Percentiles rank a stretch among this genome's conserved stretches.
phyloP scores from a whole-genome alignment of 805 yeast species.

The Saturnispora besseyi region DNA sequence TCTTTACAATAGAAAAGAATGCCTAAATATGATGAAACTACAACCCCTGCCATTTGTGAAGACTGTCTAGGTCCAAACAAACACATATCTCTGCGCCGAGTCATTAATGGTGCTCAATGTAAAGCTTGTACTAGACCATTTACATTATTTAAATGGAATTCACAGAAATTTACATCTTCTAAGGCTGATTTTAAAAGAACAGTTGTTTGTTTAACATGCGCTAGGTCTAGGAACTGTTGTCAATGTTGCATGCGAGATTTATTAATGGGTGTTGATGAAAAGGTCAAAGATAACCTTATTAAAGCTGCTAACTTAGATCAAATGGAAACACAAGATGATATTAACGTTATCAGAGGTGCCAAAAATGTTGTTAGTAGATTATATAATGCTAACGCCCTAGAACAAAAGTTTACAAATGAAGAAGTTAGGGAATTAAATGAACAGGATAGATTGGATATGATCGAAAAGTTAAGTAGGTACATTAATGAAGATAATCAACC shows the following conservation, averaged over 20 bases:
- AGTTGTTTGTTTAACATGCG: slow-evolving; percentile 69
- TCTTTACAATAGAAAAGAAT: background rate
- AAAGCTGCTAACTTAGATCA: slow-evolving; percentile 47
- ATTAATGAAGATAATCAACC: slow-evolving; percentile 8
- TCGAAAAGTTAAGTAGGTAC: slow-evolving; percentile 4
- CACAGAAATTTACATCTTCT: slow-evolving; percentile 12
- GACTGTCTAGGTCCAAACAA: slow-evolving; percentile 61
- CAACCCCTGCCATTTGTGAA: slow-evolving; percentile 59
- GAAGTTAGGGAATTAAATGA: slow-evolving; percentile 14
- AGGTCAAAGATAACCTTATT: slow-evolving; percentile 71
- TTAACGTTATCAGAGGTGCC: slow-evolving; percentile 39
- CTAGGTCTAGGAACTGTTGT: slow-evolving; percentile 73
- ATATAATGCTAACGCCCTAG: slow-evolving; percentile 44
- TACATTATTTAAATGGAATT: slow-evolving; percentile 65
- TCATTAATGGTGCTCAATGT: slow-evolving; percentile 70
- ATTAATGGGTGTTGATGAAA: slow-evolving; percentile 70
- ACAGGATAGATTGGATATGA: slow-evolving; percentile 8
- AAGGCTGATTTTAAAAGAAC: slow-evolving; percentile 47
- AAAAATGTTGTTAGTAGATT: slow-evolving; percentile 37
- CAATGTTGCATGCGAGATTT: slow-evolving; percentile 82
- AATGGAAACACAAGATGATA: slow-evolving; percentile 13
- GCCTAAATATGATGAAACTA: slow-evolving; percentile 17
- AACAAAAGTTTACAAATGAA: slow-evolving; percentile 21
- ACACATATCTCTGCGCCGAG: slow-evolving; percentile 63
- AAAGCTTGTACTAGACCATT: slow-evolving; percentile 79